Evolutionary conservation across 1,284 basidiomycete genomes (phyloP).

Genomic region (Abortiporus biennis): DNA sequence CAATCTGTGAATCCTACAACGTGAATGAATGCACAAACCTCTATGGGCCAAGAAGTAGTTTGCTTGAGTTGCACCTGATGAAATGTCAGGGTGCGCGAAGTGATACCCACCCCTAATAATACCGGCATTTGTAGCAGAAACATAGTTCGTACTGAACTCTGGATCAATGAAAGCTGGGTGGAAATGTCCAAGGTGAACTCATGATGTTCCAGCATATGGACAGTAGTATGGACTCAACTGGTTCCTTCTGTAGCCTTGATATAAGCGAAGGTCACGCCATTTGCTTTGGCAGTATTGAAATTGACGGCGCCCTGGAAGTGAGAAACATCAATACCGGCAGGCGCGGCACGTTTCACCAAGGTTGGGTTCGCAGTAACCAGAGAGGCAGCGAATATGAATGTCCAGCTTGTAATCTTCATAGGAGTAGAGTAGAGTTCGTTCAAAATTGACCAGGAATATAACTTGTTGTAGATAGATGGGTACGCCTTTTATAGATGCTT

Average conservation of each 20-base stretch:
- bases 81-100: slow-evolving; percentile 49
- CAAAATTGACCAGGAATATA: no score
- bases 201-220: neutral
- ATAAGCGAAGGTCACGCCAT: slow-evolving; percentile 54
- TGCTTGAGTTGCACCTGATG: slow-evolving; percentile 53
- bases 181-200: slow-evolving; percentile 5
- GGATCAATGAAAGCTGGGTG: slow-evolving; percentile 30
- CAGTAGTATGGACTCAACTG: slow-evolving; percentile 23
- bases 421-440: no score
- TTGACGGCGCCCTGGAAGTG: slow-evolving; percentile 45
- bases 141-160: slow-evolving; percentile 43
- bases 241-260: slow-evolving; percentile 73
- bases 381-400: neutral
- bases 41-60: slow-evolving; percentile 56
- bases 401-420: no score
- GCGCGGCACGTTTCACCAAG: slow-evolving; percentile 4
- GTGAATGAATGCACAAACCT: slow-evolving; percentile 28
- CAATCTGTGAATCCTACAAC: no score
- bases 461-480: no score
- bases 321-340: slow-evolving; percentile 30
- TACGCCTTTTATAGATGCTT: no score
- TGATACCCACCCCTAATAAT: slow-evolving; percentile 57
- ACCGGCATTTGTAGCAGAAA: slow-evolving; percentile 46
- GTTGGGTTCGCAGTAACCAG: neutral
- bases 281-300: slow-evolving; percentile 48